Evolutionary conservation across 768 basidiomycete genomes (phyloP), one percentile per base, ranked within the genome.

Genomic region (Leucocoprinus leucothites): DNA sequence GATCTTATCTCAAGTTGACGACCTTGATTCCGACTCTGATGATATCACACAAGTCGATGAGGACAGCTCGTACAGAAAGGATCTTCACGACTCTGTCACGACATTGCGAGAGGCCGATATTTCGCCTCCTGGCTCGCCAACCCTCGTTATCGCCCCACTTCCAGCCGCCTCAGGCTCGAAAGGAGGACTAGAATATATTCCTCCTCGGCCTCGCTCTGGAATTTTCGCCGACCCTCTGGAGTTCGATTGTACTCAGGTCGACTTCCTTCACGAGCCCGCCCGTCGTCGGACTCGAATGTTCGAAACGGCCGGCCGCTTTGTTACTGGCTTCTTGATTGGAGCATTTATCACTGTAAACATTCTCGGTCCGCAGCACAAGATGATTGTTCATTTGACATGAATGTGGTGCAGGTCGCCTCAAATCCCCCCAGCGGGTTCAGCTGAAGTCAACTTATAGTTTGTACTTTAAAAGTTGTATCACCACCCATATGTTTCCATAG

Each of bases 271-370:
- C 7, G 50, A 57, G 35, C 46, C 47, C 2, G 41, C 51, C 3
- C 41, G 49, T 44, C 52, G 51, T 19, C 62, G 62, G 8, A 52
- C 67, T 18, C 57, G 56, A 19, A 61, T 70, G 18, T 59, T 63
- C 4, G 74, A 75, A 40, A 71, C 69, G 3, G 70, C 74, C 3
- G 71, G 71, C 9, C 72, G 69, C 53, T 56, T 75, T 16, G 70
- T 74, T 22, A 71, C 84, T 19, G 86, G 85, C 35, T 81, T 87
- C 61, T 69, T 87, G 47, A 63, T 71, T 40, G 71, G 71, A 19
- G 69, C 71, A 8, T 66, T 71, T 53, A 59, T 70, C 35, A 72
- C 71, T 6, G 58, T 70, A 16, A 65, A 67, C 46, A 48, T 72
- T 9, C 62, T 72, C 44, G 64, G 68, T 13, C 67, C 71, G 34